Evolutionary conservation across 371 early-diverging fungal species (phyloP), one percentile per base, ranked within the genome.

Genomic region (Mucor velutinosus): DNA sequence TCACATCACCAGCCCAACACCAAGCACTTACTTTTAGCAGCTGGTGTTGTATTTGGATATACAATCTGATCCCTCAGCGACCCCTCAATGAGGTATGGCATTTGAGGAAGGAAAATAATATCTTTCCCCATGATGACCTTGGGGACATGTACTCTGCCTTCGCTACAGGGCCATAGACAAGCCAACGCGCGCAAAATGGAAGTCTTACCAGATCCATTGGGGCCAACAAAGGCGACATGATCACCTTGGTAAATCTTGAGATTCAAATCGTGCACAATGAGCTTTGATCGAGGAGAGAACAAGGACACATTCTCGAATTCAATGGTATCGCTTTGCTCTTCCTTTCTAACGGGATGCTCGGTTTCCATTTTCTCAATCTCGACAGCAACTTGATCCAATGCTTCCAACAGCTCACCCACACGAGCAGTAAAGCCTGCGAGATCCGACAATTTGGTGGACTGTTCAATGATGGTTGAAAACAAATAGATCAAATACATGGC

Each of bases 391-490:
- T 68, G 73, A 33, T 90, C 88, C 17, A 92, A 67, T 0, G 82
- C 86, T 66, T 95, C 95, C 68, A 93, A 77, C 12, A 97, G 75
- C 67, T 92, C 92, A n/a, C 85, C 89, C 7, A 97, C 81, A 81
- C 97, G 96, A n/a, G 92, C 86, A 3, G 91, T 85, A 72, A 92
- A 94, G 6, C 97, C 96, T 27, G 93, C 92, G 29, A 95, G 67
- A 53, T 93, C 91, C 0, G 95, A 87, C 51, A 93, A 69, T 64
- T 82, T 82, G 30, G 76, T 77, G 1, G 89, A 81, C 71, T 89
- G 88, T 58, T 90, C 83, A 58, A 93, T 93, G 21, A 95, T 89
- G 3, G 86, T 86, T 0, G 94, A 89, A 68, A 93, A 92, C 35
- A 83, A 83, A 72, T 74, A 91, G 2, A 91, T 87, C 57, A 93